Conservation (phyloP, 2,329 filamentous ascomycete genomes). For the Colletotrichum musicola region DNA sequence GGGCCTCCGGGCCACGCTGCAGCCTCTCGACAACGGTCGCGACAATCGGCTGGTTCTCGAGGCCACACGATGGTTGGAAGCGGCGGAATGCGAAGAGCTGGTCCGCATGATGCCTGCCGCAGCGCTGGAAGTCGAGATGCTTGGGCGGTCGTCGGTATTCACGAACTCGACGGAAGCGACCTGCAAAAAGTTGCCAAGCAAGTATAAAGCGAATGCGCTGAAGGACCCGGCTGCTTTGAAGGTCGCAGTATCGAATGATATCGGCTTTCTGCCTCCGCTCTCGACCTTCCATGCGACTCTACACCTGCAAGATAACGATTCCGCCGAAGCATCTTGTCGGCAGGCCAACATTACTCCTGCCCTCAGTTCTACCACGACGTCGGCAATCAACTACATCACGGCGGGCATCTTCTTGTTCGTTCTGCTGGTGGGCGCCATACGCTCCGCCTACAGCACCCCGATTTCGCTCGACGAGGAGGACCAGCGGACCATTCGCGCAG, state of each 20-base stretch:
- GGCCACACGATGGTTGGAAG: constrained; percentile 25
- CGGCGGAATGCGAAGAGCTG: constrained; percentile 20
- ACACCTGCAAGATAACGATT: constrained; percentile 20
- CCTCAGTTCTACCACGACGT: constrained; percentile 18
- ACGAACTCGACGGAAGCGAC: constrained; percentile 4
- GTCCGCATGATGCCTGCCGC: constrained; percentile 15
- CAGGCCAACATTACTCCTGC: constrained; percentile 40
- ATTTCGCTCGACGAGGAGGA: constrained; percentile 15
- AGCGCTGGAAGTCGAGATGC: constrained; percentile 21
- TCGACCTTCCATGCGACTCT: constrained; percentile 38
- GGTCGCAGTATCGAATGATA: constrained; percentile 23
- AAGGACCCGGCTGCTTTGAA: constrained; percentile 8
- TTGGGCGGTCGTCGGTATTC: constrained; percentile 25
- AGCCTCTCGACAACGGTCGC: background rate
- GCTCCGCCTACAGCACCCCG: constrained; percentile 23
- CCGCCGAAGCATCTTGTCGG: constrained; percentile 31
- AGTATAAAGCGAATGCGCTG: background rate
- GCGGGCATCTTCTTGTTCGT: constrained; percentile 40
- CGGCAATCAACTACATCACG: constrained; percentile 36
- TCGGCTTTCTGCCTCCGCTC: constrained; percentile 27
- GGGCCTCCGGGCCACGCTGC: constrained; percentile 4
- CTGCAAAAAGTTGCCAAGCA: constrained; percentile 5
- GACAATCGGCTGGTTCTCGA: constrained; percentile 7
- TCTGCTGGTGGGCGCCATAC: constrained; percentile 33
- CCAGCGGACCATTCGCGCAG: constrained; percentile 16